phyloP scores from a whole-genome alignment of 441 rosid genomes.

The Euphorbia celastroides region DNA sequence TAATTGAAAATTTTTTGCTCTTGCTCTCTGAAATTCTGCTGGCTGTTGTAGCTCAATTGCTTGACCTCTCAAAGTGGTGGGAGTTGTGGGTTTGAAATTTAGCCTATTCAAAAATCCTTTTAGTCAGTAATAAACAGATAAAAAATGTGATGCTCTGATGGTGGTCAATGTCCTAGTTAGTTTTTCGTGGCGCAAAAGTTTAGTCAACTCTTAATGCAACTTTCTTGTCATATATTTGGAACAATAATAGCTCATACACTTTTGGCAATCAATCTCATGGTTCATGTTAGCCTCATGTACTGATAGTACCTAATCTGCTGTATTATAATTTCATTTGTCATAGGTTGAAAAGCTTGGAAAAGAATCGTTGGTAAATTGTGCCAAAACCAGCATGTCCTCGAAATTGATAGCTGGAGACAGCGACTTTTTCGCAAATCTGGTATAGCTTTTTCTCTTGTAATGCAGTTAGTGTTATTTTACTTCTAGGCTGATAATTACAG shows the following conservation, averaged over 20 bases:
- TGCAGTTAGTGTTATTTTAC: background rate
- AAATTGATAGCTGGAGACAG: slow-evolving; percentile 90
- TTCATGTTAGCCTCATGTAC: background rate
- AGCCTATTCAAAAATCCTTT: too few relatives aligned
- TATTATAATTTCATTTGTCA: background rate
- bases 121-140: too few relatives aligned
- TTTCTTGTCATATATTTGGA: background rate
- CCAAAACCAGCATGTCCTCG: slow-evolving; percentile 98
- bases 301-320: background rate
- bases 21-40: background rate
- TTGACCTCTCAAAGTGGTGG: too few relatives aligned
- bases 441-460: slow-evolving; percentile 29
- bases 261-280: background rate
- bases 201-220: background rate
- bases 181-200: background rate
- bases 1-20: background rate
- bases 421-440: slow-evolving; percentile 93
- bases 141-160: background rate
- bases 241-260: background rate
- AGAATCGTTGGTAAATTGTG: slow-evolving; percentile 84
- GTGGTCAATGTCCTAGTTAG: background rate
- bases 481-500: too few relatives aligned
- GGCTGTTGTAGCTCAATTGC: background rate
- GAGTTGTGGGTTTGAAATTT: too few relatives aligned
- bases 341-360: slow-evolving; percentile 97